Conservation (phyloP, 129 eudicot genomes). For the Glebionis coronaria region DNA sequence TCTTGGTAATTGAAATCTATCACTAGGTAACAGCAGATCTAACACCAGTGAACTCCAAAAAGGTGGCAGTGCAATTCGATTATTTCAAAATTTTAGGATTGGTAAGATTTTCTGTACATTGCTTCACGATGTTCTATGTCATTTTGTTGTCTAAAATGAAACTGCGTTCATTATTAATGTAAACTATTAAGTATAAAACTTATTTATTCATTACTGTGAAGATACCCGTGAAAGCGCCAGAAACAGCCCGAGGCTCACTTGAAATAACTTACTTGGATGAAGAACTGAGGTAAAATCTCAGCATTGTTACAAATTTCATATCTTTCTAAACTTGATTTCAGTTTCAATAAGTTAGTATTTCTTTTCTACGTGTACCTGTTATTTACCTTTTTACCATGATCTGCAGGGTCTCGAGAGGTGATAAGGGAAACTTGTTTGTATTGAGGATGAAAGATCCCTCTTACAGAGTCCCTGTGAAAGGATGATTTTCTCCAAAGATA, state of each 20-base stretch:
- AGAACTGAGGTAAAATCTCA: slow-evolving; percentile 47
- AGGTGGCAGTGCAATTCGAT: slow-evolving; percentile 71
- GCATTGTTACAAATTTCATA: background rate
- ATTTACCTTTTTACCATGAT: slow-evolving; percentile 1
- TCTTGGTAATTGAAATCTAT: background rate
- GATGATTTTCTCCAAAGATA: background rate
- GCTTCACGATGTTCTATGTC: background rate
- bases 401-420: slow-evolving; percentile 66
- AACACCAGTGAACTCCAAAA: slow-evolving; percentile 54
- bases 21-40: slow-evolving; percentile 64
- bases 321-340: background rate
- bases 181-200: background rate
- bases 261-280: slow-evolving; percentile 80
- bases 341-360: too few relatives aligned
- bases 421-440: slow-evolving; percentile 63
- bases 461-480: slow-evolving; percentile 41
- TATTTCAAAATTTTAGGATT: slow-evolving; percentile 60
- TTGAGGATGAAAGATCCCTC: slow-evolving; percentile 67
- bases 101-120: slow-evolving; percentile 30
- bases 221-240: slow-evolving; percentile 62
- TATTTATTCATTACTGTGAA: background rate
- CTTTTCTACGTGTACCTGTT: background rate
- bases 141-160: background rate
- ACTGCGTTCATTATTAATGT: background rate
- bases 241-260: slow-evolving; percentile 62